phyloP scores from a whole-genome alignment of 495 filamentous ascomycete genomes.

The Xylaria venustula region DNA sequence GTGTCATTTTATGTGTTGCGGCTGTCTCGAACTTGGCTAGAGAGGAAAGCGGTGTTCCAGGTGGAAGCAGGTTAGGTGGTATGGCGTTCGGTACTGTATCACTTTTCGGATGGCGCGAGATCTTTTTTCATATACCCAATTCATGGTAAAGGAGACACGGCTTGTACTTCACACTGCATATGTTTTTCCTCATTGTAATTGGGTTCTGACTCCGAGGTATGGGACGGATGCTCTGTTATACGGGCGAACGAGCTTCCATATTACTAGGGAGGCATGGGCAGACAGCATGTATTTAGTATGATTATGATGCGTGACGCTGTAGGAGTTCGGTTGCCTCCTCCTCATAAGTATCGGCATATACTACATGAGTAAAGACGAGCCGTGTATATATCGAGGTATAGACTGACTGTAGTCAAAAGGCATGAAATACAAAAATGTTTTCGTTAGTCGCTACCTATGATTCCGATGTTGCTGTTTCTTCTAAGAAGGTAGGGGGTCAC shows the following conservation, averaged over 20 bases:
- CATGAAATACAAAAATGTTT: too few relatives aligned
- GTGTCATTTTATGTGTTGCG: neutral
- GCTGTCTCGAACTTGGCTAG: neutral
- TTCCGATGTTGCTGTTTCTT: too few relatives aligned
- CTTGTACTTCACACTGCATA: neutral
- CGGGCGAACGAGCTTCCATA: too few relatives aligned
- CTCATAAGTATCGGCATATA: neutral
- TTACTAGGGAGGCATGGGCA: neutral
- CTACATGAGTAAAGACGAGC: neutral
- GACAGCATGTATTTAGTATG: neutral
- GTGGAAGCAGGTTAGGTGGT: neutral
- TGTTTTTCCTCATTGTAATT: neutral
- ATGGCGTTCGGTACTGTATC: constrained; percentile 2
- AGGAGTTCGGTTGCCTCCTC: neutral
- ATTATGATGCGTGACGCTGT: neutral
- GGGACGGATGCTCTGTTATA: too few relatives aligned
- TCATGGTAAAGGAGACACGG: neutral
- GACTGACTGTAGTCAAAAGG: too few relatives aligned
- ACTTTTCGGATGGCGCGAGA: neutral
- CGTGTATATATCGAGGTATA: too few relatives aligned
- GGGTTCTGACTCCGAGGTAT: too few relatives aligned
- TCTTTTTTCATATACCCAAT: constrained; percentile 13
- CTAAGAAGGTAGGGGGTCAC: too few relatives aligned
- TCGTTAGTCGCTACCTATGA: too few relatives aligned
- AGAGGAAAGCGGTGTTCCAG: neutral